A percentile compares a stretch with the other conserved stretches of the same genome.
Conservation (phyloP, 2,329 filamentous ascomycete species). For the Aspergillus bombycis region DNA sequence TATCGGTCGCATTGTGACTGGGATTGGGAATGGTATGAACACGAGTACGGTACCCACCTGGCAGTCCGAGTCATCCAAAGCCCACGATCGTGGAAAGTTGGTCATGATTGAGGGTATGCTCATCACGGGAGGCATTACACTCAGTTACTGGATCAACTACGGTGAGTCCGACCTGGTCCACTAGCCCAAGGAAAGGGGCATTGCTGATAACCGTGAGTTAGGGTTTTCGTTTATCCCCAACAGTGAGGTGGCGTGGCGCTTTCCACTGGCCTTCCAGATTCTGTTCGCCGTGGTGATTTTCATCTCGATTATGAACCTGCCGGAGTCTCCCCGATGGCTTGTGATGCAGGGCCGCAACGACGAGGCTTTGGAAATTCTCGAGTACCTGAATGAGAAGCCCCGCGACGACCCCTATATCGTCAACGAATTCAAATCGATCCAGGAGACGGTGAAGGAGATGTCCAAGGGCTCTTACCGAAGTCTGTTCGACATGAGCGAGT, state of each 20-base stretch:
- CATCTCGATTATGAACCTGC: conserved; percentile 51
- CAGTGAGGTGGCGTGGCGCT: conserved; percentile 54
- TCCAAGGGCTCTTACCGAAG: conserved; percentile 57
- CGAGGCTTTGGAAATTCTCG: conserved; percentile 52
- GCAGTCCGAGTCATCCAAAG: conserved; percentile 56
- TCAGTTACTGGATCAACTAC: conserved; percentile 56
- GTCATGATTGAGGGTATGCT: conserved; percentile 58
- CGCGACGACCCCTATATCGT: conserved; percentile 53
- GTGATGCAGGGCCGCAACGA: conserved; percentile 59
- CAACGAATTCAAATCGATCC: conserved; percentile 55
- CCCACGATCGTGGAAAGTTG: conserved; percentile 54
- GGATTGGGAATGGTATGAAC: conserved; percentile 56
- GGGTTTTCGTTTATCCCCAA: conserved; percentile 54
- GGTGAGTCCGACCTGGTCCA: conserved; percentile 51
- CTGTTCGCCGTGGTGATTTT: conserved; percentile 58
- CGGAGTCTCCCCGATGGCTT: conserved; percentile 63
- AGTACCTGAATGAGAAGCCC: conserved; percentile 41
- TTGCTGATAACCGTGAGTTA: neutral
- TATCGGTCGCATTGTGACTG: conserved; percentile 56
- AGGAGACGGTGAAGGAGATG: conserved; percentile 56
- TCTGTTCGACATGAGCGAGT: conserved; percentile 61
- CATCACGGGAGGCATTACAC: conserved; percentile 55
- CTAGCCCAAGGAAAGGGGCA: conserved; percentile 14
- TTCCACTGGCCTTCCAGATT: conserved; percentile 62
- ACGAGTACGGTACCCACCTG: conserved; percentile 57